Conservation (phyloP, 2,329 filamentous ascomycete genomes). For the Aspergillus ustus region DNA sequence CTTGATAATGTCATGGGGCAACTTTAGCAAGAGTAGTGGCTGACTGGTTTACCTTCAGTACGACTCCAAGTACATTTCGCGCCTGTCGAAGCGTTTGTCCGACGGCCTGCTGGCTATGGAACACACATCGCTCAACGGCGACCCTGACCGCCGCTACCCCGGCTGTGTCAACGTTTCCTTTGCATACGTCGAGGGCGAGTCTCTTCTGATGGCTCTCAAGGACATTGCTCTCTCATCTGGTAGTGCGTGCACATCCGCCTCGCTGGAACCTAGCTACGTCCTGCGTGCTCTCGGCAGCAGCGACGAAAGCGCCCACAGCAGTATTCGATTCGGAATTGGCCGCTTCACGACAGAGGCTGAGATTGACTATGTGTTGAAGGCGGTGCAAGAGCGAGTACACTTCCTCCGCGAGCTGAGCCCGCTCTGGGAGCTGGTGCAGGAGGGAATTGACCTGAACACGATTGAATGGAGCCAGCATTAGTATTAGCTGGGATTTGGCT, state of each 20-base stretch:
- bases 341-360: slow-evolving; percentile 94
- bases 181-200: slow-evolving; percentile 97
- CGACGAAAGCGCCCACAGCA: slow-evolving; percentile 96
- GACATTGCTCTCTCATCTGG: slow-evolving; percentile 97
- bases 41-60: slow-evolving; percentile 70
- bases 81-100: slow-evolving; percentile 80
- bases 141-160: slow-evolving; percentile 81
- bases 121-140: slow-evolving; percentile 90
- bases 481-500: not conserved
- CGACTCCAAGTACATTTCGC: slow-evolving; percentile 81
- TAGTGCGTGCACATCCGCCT: slow-evolving; percentile 95
- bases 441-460: slow-evolving; percentile 91
- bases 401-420: slow-evolving; percentile 95
- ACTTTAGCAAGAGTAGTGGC: not conserved
- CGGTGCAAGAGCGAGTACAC: slow-evolving; percentile 84
- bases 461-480: slow-evolving; percentile 96
- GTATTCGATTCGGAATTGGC: slow-evolving; percentile 96
- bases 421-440: slow-evolving; percentile 96
- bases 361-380: slow-evolving; percentile 97
- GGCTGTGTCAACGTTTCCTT: slow-evolving; percentile 99
- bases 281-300: slow-evolving; percentile 92
- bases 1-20: slow-evolving; percentile 16
- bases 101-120: slow-evolving; percentile 85
- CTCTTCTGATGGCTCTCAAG: slow-evolving; percentile 95
- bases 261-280: slow-evolving; percentile 94